Evolutionary conservation across 768 basidiomycete species (phyloP).

Genomic region (Termitomyces titanicus): DNA sequence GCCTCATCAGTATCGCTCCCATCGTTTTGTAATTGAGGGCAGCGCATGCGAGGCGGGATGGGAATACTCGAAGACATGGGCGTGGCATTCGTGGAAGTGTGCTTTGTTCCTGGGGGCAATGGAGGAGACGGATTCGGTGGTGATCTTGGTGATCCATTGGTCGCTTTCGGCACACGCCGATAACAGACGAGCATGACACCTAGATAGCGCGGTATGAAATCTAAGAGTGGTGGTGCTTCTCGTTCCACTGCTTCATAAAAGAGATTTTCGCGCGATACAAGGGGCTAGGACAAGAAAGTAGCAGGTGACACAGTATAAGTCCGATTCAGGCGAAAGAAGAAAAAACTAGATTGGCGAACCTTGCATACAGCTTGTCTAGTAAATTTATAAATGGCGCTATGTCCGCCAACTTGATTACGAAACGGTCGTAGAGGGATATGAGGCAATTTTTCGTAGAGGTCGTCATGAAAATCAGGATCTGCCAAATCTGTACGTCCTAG

Average conservation of each 20-base stretch:
- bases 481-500: constrained; percentile 13
- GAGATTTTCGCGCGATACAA: constrained; percentile 94
- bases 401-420: constrained; percentile 97
- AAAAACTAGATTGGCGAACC: constrained; percentile 46
- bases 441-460: constrained; percentile 59
- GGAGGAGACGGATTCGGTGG: constrained; percentile 17
- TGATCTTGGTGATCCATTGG: constrained; percentile 18
- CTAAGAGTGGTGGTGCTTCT: constrained; percentile 87
- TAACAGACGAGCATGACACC: constrained; percentile 99
- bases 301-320: constrained; percentile 16
- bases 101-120: constrained; percentile 22
- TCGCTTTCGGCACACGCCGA: constrained; percentile 62
- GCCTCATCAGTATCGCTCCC: constrained; percentile 60
- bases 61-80: constrained; percentile 14
- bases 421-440: constrained; percentile 95
- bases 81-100: constrained; percentile 23
- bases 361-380: constrained; percentile 98
- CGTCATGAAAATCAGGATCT: constrained; percentile 31
- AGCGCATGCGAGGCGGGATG: constrained; percentile 14
- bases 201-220: constrained; percentile 95
- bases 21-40: constrained; percentile 21
- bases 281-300: constrained; percentile 55
- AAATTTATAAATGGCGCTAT: constrained; percentile 96
- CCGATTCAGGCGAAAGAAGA: constrained; percentile 14
- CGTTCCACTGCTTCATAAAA: constrained; percentile 97